Evolutionary conservation across 2,329 filamentous ascomycete species (phyloP), one percentile per base, ranked within the genome.

Genomic region (Chrysoporthe deuterocubensis): DNA sequence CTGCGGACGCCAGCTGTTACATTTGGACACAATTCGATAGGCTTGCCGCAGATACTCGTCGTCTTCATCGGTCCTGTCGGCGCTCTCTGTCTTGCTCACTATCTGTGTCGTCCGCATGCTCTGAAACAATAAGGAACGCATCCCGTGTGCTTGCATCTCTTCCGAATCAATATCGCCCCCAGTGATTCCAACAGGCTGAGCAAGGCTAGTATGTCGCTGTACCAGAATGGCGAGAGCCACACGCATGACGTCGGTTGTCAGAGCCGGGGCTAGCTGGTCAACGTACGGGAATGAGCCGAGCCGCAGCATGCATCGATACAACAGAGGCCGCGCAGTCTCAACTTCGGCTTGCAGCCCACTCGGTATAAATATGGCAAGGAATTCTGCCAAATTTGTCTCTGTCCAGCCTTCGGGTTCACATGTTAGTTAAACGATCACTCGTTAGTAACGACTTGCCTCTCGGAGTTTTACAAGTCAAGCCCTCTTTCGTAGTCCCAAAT

Each of bases 401-500:
- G 50, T 54, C 50, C 50, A 54, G 21, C 26, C 50, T 54, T 54
- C 18, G 50, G 14, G 44, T 26, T 26, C n/a, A 6, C 6, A 18
- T 26, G 18, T n/a, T 26, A 3, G 26, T 18, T 54, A 54, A 21
- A 5, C 26, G 18, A 13, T 4, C 16, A n/a, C 18, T 54, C 18
- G 11, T 46, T 7, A 2, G 26, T 26, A 13, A 46, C 1, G 18
- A 13, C 18, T 46, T n/a, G 13, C 11, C 44, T 4, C 14, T 46
- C 8, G 44, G 50, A n/a, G 21, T n/a, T n/a, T 54, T n/a, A 54
- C 50, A 54, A 26, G 18, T n/a, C 5, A n/a, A 14, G 9, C 14
- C n/a, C 50, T 54, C 50, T n/a, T 54, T 54, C 50, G 50, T 9
- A n/a, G 50, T n/a, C 50, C 50, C 50, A n/a, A 54, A 54, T 54